Base-by-base conservation (phyloP, 352 stramenopile species). In the Pythium periplocum region DNA sequence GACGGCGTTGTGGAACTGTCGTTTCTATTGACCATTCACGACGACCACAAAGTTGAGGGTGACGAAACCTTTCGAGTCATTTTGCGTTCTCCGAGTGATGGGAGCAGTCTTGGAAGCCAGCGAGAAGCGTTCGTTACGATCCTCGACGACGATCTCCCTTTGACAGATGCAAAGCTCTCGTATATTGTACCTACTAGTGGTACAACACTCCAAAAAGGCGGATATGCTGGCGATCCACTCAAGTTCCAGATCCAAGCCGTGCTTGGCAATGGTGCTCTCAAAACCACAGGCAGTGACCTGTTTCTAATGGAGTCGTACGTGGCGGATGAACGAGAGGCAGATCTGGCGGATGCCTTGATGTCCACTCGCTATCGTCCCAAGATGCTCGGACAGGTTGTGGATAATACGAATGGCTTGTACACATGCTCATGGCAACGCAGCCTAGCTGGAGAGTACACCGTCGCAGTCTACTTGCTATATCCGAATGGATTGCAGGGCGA, bases 21-120 rank as follows among this genome's bases (percentile, higher is more conserved):
- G 34, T 97, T 98, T 66, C 60, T 90, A 32, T 53, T 98, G 30
- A 92, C 87, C 17, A 96, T 98, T 53, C 87, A 97, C 57, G 90
- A 98, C 53, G 87, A 98, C 53, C 78, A 83, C 34, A 42, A 81
- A 34, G 53, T 80, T 2, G 81, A 96, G 33, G 62, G 45, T 4
- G 62, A 93, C 51, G 82, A 94, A 51, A 71, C 59, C 1, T 93
- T 95, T 48, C 69, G 78, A 9, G 61, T 96, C 26, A 38, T 67
- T 17, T 43, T 68, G 39, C 55, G 56, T 2, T 54, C 61, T 12
- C 61, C 61, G 1, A 68, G 41, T 26, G 55, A 64, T 34, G 48
- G 59, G 12, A 63, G 59, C 33, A 76, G 49, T 1, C 59, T 94
- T 2, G 83, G 83, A 11, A 86, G 79, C 46, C 80, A 92, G 41